These are phyloP conservation scores for Magnaporthiopsis incrustans DNA, from an alignment of 2,329 filamentous ascomycete genomes.

Conservation along the genomic window DNA sequence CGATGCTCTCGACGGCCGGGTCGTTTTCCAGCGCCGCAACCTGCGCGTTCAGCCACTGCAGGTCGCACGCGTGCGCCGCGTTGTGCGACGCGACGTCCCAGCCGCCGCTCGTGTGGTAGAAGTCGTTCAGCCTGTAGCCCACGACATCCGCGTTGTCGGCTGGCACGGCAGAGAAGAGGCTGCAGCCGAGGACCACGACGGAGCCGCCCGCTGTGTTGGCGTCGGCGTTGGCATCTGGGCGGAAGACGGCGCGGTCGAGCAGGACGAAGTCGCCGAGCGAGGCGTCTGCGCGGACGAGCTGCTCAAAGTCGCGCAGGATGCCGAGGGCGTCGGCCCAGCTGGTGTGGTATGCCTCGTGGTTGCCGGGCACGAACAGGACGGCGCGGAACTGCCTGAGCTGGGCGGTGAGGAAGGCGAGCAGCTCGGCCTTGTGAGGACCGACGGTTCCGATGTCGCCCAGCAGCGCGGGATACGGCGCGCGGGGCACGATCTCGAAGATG, in stretches of 20 bases:
- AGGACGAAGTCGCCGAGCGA: conserved; percentile 30
- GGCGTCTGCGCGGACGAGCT: conserved; percentile 15
- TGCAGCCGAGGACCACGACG: conserved; percentile 24
- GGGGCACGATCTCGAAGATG: conserved; percentile 36
- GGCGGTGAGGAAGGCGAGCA: conserved; percentile 35
- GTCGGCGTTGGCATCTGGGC: too few species aligned
- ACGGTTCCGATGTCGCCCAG: conserved; percentile 48
- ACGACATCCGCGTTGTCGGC: conserved; percentile 27
- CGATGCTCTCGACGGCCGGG: conserved; percentile 17
- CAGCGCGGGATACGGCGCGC: conserved; percentile 43
- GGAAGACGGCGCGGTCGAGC: conserved; percentile 24
- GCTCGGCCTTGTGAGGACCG: conserved; percentile 29
- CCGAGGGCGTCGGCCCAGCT: conserved; percentile 25
- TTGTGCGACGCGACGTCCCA: conserved; percentile 32
- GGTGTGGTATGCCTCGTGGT: conserved; percentile 46
- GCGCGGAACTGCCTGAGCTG: conserved; percentile 40
- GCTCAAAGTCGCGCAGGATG: conserved; percentile 24
- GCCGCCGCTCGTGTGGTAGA: conserved; percentile 32
- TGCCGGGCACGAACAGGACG: conserved; percentile 46
- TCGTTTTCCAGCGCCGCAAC: conserved; percentile 18
- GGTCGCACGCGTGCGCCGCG: conserved; percentile 27
- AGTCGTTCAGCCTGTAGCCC: conserved; percentile 40
- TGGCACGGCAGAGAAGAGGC: conserved; percentile 40
- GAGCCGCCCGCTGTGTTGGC: too few species aligned
- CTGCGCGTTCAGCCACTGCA: conserved; percentile 34